phyloP scores from a whole-genome alignment of 306 rosid species.

The Trichosanthes truncata region DNA sequence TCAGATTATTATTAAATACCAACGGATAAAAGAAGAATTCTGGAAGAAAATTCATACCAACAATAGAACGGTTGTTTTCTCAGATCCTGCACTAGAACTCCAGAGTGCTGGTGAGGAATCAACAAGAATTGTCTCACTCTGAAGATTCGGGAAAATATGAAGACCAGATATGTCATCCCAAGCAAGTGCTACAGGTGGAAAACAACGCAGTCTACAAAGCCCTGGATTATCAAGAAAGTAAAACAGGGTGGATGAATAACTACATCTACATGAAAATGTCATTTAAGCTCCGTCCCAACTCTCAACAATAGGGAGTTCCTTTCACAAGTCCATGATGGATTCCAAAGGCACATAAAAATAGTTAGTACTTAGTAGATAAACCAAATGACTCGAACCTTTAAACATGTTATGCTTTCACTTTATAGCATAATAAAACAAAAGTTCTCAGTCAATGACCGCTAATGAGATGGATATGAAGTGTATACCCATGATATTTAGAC shows the following conservation, averaged over 20 bases:
- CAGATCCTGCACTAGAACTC: slow-evolving; percentile 54
- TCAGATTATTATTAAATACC: slow-evolving; percentile 7
- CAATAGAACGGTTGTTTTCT: slow-evolving; percentile 70
- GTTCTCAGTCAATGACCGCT: background rate
- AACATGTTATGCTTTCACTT: background rate
- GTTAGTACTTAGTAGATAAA: background rate
- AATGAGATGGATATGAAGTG: background rate
- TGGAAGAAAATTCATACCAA: slow-evolving; percentile 40
- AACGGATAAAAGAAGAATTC: slow-evolving; percentile 9
- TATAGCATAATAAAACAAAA: background rate
- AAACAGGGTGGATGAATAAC: slow-evolving; percentile 15
- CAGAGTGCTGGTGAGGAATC: slow-evolving; percentile 84
- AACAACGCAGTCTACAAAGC: slow-evolving; percentile 91
- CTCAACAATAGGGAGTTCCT: background rate
- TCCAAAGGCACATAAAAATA: background rate
- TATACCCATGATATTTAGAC: background rate
- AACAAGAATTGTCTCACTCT: slow-evolving; percentile 58
- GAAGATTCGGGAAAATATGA: slow-evolving; percentile 68
- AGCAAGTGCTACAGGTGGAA: slow-evolving; percentile 90
- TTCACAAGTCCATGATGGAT: background rate
- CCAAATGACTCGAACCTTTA: background rate
- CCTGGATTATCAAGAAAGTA: slow-evolving; percentile 40
- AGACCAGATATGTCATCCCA: slow-evolving; percentile 95
- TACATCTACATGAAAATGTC: background rate
- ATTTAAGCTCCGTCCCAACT: background rate